Evolutionary conservation across 176 grass and related monocot genomes (phyloP).

Genomic region (Oryza nivara): DNA sequence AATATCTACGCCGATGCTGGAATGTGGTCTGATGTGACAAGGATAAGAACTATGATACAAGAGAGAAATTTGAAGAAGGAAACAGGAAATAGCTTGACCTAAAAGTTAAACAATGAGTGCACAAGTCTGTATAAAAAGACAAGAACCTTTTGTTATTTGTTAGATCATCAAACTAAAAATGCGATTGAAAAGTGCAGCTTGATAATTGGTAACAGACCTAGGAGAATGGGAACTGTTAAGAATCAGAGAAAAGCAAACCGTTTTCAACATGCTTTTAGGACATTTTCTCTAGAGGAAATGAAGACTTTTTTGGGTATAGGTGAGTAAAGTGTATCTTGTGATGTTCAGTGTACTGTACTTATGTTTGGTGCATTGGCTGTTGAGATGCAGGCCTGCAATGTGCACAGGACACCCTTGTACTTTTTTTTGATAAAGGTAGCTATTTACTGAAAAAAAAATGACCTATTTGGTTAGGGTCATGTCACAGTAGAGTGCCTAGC

Average conservation of each 20-base stretch:
- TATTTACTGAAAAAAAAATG: background rate
- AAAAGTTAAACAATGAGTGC: conserved; percentile 11
- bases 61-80: conserved; percentile 58
- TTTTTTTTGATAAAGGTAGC: background rate
- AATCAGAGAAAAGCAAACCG: background rate
- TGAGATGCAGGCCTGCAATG: background rate
- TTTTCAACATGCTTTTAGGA: background rate
- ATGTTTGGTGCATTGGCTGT: background rate
- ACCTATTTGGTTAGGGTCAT: background rate
- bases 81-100: conserved; percentile 54
- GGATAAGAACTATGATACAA: conserved; percentile 62
- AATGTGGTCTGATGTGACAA: conserved; percentile 61
- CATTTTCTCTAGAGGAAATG: conserved; percentile 1
- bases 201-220: background rate
- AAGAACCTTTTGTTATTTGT: background rate
- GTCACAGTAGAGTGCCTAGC: background rate
- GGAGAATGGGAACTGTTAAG: background rate
- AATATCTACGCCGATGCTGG: conserved; percentile 72
- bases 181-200: background rate
- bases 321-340: background rate
- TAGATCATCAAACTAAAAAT: background rate
- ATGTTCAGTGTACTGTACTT: conserved; percentile 7
- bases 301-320: conserved; percentile 1
- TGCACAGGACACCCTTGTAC: background rate
- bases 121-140: background rate